A percentile compares a stretch with the other conserved stretches of the same genome.
Evolutionary conservation across 2,329 filamentous ascomycete species (phyloP).

Genomic region (Corynespora cassiicola): DNA sequence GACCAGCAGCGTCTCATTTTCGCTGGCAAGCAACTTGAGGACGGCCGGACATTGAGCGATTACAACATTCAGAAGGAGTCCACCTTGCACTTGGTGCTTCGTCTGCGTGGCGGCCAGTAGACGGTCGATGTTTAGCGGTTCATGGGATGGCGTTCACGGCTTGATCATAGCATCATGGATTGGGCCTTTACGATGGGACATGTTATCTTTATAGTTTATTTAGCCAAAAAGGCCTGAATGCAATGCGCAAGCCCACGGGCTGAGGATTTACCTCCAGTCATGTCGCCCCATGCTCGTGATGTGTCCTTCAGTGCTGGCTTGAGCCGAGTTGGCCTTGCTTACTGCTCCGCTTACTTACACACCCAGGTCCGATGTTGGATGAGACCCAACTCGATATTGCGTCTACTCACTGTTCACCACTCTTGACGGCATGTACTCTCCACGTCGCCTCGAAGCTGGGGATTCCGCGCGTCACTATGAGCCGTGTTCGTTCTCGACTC

Average conservation of each 20-base stretch:
- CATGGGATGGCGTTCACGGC: conserved; percentile 39
- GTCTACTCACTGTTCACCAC: too few species aligned
- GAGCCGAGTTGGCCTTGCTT: too few species aligned
- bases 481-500: too few species aligned
- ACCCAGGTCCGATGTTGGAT: not conserved
- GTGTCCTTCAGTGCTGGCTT: too few species aligned
- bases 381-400: not conserved
- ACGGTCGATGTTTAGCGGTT: conserved; percentile 21
- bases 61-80: conserved; percentile 92
- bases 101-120: conserved; percentile 64
- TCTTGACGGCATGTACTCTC: too few species aligned
- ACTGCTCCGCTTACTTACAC: too few species aligned
- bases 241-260: conserved; percentile 39
- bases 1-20: conserved; percentile 96
- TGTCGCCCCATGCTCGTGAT: too few species aligned
- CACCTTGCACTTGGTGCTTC: conserved; percentile 69
- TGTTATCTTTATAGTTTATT: conserved; percentile 38
- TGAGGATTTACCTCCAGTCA: conserved; percentile 31
- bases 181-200: conserved; percentile 17
- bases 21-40: conserved; percentile 90
- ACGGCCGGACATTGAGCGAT: conserved; percentile 87
- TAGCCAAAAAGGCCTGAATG: conserved; percentile 31
- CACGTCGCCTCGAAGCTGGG: too few species aligned
- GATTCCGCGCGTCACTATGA: too few species aligned
- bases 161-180: conserved; percentile 30